Evolutionary conservation across 179 eudicot genomes (phyloP), one percentile per base, ranked within the genome.

Genomic region (Sideroxylon spinosum): DNA sequence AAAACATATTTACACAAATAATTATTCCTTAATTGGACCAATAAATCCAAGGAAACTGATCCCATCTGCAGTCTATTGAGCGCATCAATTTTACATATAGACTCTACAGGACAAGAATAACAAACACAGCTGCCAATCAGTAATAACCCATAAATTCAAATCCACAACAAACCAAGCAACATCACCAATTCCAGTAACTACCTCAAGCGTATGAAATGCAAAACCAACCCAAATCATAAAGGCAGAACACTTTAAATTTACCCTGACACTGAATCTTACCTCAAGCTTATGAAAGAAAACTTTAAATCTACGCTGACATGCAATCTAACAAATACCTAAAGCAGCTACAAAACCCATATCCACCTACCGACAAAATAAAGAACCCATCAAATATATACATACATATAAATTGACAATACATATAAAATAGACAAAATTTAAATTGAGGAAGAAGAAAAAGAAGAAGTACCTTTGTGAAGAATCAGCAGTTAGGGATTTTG

Each of bases 391-490:
- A 50, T 16, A 73, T 48, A 25, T 2, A 56, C 22, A 56, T 6
- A 29, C 9, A 1, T 19, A 57, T 3, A 4, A n/a, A 37, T 37
- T 37, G 2, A 37, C 44, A n/a, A n/a, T n/a, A n/a, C n/a, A n/a
- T n/a, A n/a, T n/a, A n/a, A 4, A n/a, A 37, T 37, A 3, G 2
- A 37, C 44, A 37, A 1, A 3, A 37, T 3, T 37, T 13, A 57
- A 10, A 73, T 26, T 3, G 10, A 56, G 9, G 20, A 56, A 1
- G 64, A 73, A 16, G 62, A 53, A 29, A 46, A 53, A 72, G 62
- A 72, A 56, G 50, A 19, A 28, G 13, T 29, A 73, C 76, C 76
- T 73, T 44, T 20, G 64, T 10, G 76, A 56, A 56, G 65, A 72
- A 72, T 52, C 63, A 53, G 25, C n/a, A 28, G 32, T n/a, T 73